phyloP scores from a whole-genome alignment of 1,284 basidiomycete genomes.

The Cutaneotrichosporon curvatum region DNA sequence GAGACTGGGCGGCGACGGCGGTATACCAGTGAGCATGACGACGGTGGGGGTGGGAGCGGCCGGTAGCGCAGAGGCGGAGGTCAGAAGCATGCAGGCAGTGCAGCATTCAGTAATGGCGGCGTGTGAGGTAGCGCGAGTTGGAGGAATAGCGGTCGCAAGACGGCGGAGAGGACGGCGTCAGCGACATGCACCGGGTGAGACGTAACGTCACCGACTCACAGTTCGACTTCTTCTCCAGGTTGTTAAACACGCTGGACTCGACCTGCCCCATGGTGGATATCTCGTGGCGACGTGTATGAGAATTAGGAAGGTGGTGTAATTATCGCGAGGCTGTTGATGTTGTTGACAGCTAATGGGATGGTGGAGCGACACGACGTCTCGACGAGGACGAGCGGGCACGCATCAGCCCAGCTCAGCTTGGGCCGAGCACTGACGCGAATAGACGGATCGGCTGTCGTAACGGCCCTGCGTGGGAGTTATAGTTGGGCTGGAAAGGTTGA shows the following conservation, averaged over 20 bases:
- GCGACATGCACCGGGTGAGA: not conserved
- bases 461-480: not conserved
- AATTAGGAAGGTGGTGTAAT: not conserved
- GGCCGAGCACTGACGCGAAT: too few species aligned
- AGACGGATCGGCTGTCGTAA: too few species aligned
- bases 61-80: too few species aligned
- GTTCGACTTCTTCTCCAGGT: slow-evolving; percentile 46
- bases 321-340: not conserved
- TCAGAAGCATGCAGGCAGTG: too few species aligned
- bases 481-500: too few species aligned
- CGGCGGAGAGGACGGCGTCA: not conserved
- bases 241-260: slow-evolving; percentile 44
- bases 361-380: not conserved
- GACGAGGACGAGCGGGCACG: not conserved
- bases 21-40: not conserved
- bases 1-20: slow-evolving; percentile 61
- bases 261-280: slow-evolving; percentile 41
- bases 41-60: too few species aligned
- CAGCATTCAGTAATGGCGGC: too few species aligned
- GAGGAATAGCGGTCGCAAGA: not conserved
- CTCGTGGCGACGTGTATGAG: not conserved
- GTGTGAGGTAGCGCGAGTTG: not conserved
- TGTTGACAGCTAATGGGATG: too few species aligned
- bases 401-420: too few species aligned
- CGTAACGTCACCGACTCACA: slow-evolving; percentile 28